Evolutionary conservation across 495 filamentous ascomycete genomes (phyloP).

Genomic region (Annulohypoxylon maeteangense): DNA sequence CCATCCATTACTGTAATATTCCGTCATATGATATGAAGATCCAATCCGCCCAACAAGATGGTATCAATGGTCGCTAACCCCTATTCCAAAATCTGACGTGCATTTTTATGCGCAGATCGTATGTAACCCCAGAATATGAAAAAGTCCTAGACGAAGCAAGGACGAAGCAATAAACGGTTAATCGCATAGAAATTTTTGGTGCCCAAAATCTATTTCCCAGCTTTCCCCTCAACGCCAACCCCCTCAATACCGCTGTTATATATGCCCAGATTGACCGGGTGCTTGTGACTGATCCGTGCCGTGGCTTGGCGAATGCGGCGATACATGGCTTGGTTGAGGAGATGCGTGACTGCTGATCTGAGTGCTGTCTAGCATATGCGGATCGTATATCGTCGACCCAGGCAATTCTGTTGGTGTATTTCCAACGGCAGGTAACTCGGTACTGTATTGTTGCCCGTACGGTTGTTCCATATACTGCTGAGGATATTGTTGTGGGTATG

Average conservation of each 20-base stretch:
- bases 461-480: constrained; percentile 37
- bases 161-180: constrained; percentile 9
- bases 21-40: constrained; percentile 15
- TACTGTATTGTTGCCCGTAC: constrained; percentile 33
- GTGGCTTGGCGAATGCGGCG: constrained; percentile 16
- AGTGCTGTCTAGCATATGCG: constrained; percentile 35
- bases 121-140: constrained; percentile 17
- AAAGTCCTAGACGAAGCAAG: constrained; percentile 5
- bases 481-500: constrained; percentile 34
- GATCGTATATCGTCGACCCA: constrained; percentile 34
- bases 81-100: constrained; percentile 32
- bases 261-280: constrained; percentile 17
- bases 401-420: constrained; percentile 39
- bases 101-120: constrained; percentile 22
- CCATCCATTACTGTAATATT: constrained; percentile 32
- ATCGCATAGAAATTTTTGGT: constrained; percentile 2
- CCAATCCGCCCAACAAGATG: constrained; percentile 12
- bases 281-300: constrained; percentile 1
- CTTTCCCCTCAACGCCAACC: constrained; percentile 8
- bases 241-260: constrained; percentile 1
- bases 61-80: constrained; percentile 32
- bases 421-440: constrained; percentile 35
- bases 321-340: constrained; percentile 8
- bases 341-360: constrained; percentile 15
- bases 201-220: constrained; percentile 17